Base-by-base conservation (phyloP, 1,139 yeast species). In the Yamadazyma aaseri region DNA sequence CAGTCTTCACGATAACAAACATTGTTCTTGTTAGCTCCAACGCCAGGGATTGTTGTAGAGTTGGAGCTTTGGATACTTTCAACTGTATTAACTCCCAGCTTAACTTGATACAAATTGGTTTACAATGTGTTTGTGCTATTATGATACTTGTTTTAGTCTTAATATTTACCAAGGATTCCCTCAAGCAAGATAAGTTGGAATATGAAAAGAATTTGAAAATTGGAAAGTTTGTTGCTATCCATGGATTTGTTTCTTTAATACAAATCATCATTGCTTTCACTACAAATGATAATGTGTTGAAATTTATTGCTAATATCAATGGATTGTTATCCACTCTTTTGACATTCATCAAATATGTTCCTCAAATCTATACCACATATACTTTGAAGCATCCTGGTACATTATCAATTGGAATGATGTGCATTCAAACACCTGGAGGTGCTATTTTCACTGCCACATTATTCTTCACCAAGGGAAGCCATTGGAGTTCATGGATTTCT, bases 351-450 rank as follows among this genome's bases (percentile, higher is more conserved):
- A 94, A 87, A 57, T 87, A 86, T 49, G 65, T 86, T 29, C 96
- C 96, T 0, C 96, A 87, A 56, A 72, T 87, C 9, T 59, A 65
- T 45, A 85, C 92, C 20, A 86, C 96, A 0, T 81, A 70, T 50
- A 54, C 49, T 2, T 68, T 86, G 39, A 81, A 82, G 49, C 90
- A 81, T 46, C 82, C 94, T 0, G 96, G 96, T 2, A 81, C 90
- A 1, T 66, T 87, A 23, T 84, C 95, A 0, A 68, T 85, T 15
- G 76, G 82, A 5, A 86, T 85, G 87, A 84, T 87, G 92, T 64
- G 81, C 35, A 73, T 87, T 43, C 96, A 87, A 55, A 86, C 95
- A 12, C 96, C 96, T 0, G 96, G 96, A 10, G 95, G 96, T 17
- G 82, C 76, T 47, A 42, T 85, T 2, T 86, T 92, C 81, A 76